Evolutionary conservation across 176 grass and related monocot species (phyloP), one percentile per base, ranked within the genome.

Genomic region (Musa acuminata): DNA sequence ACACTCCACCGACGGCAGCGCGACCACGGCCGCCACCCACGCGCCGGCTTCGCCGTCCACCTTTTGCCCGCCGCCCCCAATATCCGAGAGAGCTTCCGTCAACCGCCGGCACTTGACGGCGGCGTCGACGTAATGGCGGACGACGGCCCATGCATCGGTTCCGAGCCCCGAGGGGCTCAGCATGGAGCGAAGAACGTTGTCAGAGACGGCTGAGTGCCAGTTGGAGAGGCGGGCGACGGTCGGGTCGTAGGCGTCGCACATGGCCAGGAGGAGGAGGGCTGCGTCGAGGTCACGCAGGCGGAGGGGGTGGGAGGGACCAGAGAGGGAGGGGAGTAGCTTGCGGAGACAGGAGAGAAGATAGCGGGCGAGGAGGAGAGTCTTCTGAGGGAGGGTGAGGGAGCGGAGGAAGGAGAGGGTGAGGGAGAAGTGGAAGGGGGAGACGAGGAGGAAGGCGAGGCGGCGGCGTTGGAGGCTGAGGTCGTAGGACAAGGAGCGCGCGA

Each of bases 381-480:
- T 93, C 68, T 78, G 51, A 1, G 62, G 88, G 1, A 97, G 87
- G 27, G 87, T 64, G 81, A 87, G 87, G 23, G 90, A 75, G 23
- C 80, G 83, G 75, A 97, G 87, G 73, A 79, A 81, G 60, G 85
- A 78, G 52, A 93, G 87, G 55, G 93, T 85, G 71, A 82, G 69
- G 7, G 80, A 82, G 87, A 92, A 97, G 74, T 90, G 87, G 29
- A 71, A 71, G 13, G 85, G 83, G 25, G 90, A 97, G 72, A 97
- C 83, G 51, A 97, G 93, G 43, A 93, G 93, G 87, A 90, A 85
- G 55, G 75, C 78, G 55, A 93, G 90, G 55, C 93, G 93, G 85
- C 78, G 82, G 1, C 83, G 90, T 60, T 85, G 80, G 77, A 87
- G 76, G 60, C 64, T 72, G 43, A 64, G 77, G 81, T 93, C 85